Evolutionary conservation across 169 alveolate genomes (phyloP).

Genomic region (Eimeria acervulina): DNA sequence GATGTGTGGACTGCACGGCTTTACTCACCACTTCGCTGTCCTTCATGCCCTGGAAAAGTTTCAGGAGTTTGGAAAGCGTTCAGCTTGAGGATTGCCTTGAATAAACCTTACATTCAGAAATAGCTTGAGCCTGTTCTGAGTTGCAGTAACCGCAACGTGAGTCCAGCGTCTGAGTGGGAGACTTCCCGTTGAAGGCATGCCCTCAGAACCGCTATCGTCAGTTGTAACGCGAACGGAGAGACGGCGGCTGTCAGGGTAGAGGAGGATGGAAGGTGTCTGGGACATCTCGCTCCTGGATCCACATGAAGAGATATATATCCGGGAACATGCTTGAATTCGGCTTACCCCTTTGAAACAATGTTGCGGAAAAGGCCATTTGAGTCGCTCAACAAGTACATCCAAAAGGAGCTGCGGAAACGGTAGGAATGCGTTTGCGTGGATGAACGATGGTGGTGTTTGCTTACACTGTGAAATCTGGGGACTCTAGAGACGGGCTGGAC

Average conservation of each 20-base stretch:
- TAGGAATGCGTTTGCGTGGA: background rate
- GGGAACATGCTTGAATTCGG: background rate
- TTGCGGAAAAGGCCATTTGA: conserved; percentile 83
- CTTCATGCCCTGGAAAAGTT: conserved; percentile 73
- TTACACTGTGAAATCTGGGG: conserved; percentile 77
- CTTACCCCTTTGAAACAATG: conserved; percentile 83
- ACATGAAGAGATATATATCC: background rate
- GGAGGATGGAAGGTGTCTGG: conserved; percentile 82
- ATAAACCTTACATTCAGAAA: conserved; percentile 70
- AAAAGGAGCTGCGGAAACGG: conserved; percentile 77
- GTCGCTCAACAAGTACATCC: conserved; percentile 82
- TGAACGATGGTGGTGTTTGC: background rate
- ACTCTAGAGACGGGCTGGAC: conserved; percentile 79
- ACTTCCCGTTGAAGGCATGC: conserved; percentile 79
- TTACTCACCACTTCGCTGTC: conserved; percentile 72
- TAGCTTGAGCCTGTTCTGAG: conserved; percentile 42
- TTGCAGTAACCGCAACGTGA: conserved; percentile 81
- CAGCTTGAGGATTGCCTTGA: background rate
- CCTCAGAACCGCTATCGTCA: conserved; percentile 78
- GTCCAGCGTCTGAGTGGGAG: conserved; percentile 84
- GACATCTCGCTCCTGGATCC: conserved; percentile 72
- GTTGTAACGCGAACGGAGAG: conserved; percentile 83
- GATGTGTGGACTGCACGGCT: background rate
- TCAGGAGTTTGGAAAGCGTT: background rate
- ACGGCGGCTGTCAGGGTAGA: conserved; percentile 76